Evolutionary conservation across 1,284 basidiomycete genomes (phyloP).

Genomic region (Microbotryum saponariae): DNA sequence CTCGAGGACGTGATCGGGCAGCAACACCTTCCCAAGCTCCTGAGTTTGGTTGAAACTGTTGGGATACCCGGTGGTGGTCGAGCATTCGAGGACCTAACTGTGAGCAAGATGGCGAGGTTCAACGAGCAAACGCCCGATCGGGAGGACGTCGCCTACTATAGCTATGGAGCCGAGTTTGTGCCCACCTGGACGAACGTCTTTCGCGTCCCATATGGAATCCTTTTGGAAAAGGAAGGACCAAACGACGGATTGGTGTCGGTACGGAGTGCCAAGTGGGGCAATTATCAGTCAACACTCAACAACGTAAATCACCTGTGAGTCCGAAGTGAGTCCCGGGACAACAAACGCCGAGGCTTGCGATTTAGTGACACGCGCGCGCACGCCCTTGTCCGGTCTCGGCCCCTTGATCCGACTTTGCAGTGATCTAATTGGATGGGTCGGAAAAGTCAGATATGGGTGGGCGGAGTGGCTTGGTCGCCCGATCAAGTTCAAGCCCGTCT

Average conservation of each 20-base stretch:
- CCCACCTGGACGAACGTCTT: conserved; percentile 61
- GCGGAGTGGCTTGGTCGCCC: conserved; percentile 77
- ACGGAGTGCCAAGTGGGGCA: conserved; percentile 66
- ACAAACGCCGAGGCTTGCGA: not conserved
- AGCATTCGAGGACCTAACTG: conserved; percentile 78
- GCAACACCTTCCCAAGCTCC: conserved; percentile 52
- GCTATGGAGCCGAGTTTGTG: conserved; percentile 83
- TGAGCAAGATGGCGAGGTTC: conserved; percentile 72
- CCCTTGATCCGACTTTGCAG: not conserved
- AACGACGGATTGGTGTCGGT: conserved; percentile 88
- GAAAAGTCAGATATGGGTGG: conserved; percentile 63
- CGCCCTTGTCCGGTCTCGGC: not conserved
- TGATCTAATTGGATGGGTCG: conserved; percentile 45
- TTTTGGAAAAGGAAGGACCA: conserved; percentile 63
- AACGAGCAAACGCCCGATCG: conserved; percentile 76
- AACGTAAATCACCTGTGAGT: conserved; percentile 89
- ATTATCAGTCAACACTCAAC: conserved; percentile 63
- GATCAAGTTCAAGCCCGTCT: conserved; percentile 52
- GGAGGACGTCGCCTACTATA: conserved; percentile 72
- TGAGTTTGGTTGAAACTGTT: conserved; percentile 60
- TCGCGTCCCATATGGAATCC: conserved; percentile 60
- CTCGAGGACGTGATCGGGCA: conserved; percentile 66
- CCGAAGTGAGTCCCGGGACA: conserved; percentile 40
- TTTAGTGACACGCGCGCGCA: not conserved
- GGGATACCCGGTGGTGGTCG: conserved; percentile 76